phyloP scores from a whole-genome alignment of 2,329 filamentous ascomycete species.

The Colletotrichum liriopes region DNA sequence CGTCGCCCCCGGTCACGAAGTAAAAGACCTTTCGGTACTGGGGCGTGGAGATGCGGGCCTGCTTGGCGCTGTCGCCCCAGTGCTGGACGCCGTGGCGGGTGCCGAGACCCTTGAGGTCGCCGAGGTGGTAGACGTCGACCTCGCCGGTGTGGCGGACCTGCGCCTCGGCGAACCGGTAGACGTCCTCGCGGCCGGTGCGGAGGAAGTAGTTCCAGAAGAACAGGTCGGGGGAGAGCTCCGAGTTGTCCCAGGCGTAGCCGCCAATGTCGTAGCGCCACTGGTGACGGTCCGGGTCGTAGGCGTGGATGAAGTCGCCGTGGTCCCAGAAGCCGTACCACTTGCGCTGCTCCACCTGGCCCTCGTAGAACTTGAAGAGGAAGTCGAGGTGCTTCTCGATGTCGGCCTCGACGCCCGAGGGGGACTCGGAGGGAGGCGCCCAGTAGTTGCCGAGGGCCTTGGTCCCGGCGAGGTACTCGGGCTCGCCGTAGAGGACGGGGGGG shows the following conservation, averaged over 20 bases:
- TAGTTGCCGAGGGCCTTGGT: constrained; percentile 69
- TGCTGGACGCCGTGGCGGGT: constrained; percentile 76
- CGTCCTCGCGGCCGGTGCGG: constrained; percentile 69
- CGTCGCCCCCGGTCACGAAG: constrained; percentile 71
- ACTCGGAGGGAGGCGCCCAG: constrained; percentile 60
- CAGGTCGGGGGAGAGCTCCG: constrained; percentile 73
- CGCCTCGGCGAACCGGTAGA: constrained; percentile 73
- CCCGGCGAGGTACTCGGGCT: constrained; percentile 64
- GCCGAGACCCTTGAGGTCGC: constrained; percentile 71
- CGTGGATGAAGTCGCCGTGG: constrained; percentile 75
- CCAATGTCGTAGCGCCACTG: constrained; percentile 76
- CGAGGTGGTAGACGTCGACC: constrained; percentile 74
- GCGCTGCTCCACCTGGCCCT: constrained; percentile 68
- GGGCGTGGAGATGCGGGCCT: constrained; percentile 72
- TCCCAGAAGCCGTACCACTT: constrained; percentile 77
- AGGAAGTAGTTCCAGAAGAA: constrained; percentile 77
- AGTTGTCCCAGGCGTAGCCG: constrained; percentile 77
- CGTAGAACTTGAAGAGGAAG: constrained; percentile 71
- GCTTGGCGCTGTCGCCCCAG: constrained; percentile 73
- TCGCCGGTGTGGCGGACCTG: constrained; percentile 72
- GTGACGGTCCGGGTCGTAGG: constrained; percentile 72
- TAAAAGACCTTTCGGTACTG: constrained; percentile 71
- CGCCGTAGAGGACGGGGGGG: constrained; percentile 67
- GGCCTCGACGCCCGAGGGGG: constrained; percentile 48
- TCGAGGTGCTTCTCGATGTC: constrained; percentile 68